Evolutionary conservation across 805 yeast genomes (phyloP).

Genomic region (Wickerhamomyces xylosicus): DNA sequence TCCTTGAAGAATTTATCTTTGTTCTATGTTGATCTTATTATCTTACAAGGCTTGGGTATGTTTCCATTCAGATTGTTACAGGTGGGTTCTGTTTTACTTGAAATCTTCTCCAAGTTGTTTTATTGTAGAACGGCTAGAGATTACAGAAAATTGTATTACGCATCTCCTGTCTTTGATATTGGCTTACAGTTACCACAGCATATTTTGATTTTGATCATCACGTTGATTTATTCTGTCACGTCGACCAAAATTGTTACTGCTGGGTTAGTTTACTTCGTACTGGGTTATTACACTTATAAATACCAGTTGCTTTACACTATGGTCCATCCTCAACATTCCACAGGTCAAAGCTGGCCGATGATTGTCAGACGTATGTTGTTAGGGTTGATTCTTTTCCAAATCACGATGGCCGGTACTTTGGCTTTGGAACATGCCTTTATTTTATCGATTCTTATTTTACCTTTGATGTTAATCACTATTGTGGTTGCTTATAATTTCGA

Average conservation of each 20-base stretch:
- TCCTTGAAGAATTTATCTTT: slow-evolving; percentile 71
- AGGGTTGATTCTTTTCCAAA: slow-evolving; percentile 76
- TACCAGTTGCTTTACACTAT: slow-evolving; percentile 84
- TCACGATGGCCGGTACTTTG: slow-evolving; percentile 89
- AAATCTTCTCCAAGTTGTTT: slow-evolving; percentile 47
- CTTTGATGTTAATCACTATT: slow-evolving; percentile 63
- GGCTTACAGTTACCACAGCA: slow-evolving; percentile 91
- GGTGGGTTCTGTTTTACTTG: slow-evolving; percentile 65
- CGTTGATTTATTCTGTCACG: slow-evolving; percentile 80
- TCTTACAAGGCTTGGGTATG: slow-evolving; percentile 78
- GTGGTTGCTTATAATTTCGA: slow-evolving; percentile 73
- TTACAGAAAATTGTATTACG: slow-evolving; percentile 51
- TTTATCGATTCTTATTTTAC: slow-evolving; percentile 61
- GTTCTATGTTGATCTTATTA: slow-evolving; percentile 82
- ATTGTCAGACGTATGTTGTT: slow-evolving; percentile 73
- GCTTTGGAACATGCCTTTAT: slow-evolving; percentile 73
- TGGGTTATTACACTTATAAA: slow-evolving; percentile 85
- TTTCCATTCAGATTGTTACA: slow-evolving; percentile 79
- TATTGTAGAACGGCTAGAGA: slow-evolving; percentile 78
- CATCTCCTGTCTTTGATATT: slow-evolving; percentile 88
- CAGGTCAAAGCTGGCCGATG: slow-evolving; percentile 94
- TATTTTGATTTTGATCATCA: slow-evolving; percentile 72
- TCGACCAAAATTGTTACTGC: slow-evolving; percentile 82
- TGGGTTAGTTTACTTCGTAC: slow-evolving; percentile 72
- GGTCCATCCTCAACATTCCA: slow-evolving; percentile 94